These are phyloP conservation scores for Talaromyces marneffei DNA, from an alignment of 2,329 filamentous ascomycete genomes.

Conservation along the genomic window DNA sequence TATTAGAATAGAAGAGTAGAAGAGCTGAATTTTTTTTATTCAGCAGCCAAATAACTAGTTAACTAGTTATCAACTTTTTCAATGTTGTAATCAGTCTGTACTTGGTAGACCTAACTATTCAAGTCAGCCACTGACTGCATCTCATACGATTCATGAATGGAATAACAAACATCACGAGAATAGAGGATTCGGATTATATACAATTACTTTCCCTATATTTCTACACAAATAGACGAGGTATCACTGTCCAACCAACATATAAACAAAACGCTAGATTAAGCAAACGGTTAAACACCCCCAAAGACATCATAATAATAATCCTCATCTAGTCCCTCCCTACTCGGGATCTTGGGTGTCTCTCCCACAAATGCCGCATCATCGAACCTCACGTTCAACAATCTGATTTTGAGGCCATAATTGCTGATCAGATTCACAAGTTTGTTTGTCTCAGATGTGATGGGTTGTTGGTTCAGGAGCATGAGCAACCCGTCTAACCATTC, in stretches of 20 bases:
- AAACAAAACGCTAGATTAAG: not conserved
- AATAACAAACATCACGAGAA: not conserved
- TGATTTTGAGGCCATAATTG: conserved; percentile 88
- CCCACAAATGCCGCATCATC: conserved; percentile 66
- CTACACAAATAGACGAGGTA: not conserved
- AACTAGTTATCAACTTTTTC: too few relatives aligned
- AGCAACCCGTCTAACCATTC: conserved; percentile 95
- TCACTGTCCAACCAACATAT: not conserved
- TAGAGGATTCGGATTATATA: not conserved
- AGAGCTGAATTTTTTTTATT: too few relatives aligned
- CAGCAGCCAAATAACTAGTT: too few relatives aligned
- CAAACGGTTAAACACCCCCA: conserved; percentile 25
- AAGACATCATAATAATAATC: conserved; percentile 87
- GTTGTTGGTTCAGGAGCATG: conserved; percentile 90
- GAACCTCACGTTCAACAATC: conserved; percentile 82
- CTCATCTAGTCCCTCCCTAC: conserved; percentile 77
- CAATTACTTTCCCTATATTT: not conserved
- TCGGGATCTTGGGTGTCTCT: conserved; percentile 72
- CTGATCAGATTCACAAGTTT: conserved; percentile 79
- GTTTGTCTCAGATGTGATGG: conserved; percentile 94
- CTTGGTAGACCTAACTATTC: too few relatives aligned
- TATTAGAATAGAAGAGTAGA: not conserved
- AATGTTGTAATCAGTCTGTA: too few relatives aligned
- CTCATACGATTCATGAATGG: not conserved
- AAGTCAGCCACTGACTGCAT: too few relatives aligned